A percentile compares a stretch with the other conserved stretches of the same genome.
These are phyloP conservation scores for Solanum microdontum DNA, from an alignment of 257 asterid species.

Conservation along the genomic window DNA sequence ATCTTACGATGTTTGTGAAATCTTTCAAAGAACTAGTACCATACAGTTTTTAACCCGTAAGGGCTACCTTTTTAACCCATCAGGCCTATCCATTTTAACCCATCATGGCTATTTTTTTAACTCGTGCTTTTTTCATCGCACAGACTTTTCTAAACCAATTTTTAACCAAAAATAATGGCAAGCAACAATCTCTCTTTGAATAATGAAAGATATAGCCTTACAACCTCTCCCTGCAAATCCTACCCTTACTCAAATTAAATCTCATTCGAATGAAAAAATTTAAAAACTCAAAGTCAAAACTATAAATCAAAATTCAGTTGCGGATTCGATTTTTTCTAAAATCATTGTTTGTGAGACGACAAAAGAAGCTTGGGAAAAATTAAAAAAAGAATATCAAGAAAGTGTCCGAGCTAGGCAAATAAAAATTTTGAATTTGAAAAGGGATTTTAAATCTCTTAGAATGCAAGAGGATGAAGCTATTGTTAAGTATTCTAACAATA, in stretches of 20 bases:
- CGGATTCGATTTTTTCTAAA: neutral
- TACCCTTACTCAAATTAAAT: neutral
- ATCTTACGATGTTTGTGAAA: no score
- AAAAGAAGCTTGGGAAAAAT: neutral
- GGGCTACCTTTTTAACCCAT: no score
- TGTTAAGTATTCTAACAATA: neutral
- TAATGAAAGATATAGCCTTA: neutral
- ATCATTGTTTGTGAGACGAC: neutral
- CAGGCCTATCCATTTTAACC: no score
- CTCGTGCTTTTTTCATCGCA: no score
- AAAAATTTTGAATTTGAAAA: no score
- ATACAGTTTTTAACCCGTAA: no score
- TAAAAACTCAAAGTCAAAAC: no score
- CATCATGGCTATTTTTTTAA: no score
- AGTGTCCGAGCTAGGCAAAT: no score
- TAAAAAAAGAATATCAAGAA: neutral
- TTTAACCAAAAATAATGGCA: neutral
- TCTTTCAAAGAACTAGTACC: no score
- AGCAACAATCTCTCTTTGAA: no score
- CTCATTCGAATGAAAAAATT: neutral
- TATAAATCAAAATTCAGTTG: neutral
- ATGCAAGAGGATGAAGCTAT: neutral
- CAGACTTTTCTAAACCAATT: no score
- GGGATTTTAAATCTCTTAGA: neutral
- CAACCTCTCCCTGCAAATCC: neutral